A percentile compares a stretch with the other conserved stretches of the same genome.
Conservation (phyloP, 495 filamentous ascomycete species). For the Paragyromitra xinjiangensis region DNA sequence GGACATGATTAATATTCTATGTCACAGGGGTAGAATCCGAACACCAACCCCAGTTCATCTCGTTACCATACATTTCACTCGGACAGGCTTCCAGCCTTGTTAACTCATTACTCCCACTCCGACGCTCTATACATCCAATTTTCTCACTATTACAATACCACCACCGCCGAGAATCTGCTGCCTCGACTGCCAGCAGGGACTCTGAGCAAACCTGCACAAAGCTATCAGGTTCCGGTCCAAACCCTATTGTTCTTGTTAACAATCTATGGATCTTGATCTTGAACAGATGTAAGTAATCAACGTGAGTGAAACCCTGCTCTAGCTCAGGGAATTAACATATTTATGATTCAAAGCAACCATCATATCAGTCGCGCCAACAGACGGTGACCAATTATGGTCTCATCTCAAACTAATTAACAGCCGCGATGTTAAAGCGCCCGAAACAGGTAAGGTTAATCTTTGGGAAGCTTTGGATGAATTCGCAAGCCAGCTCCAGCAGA, state of each 20-base stretch:
- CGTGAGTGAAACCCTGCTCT: neutral
- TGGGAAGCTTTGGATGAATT: constrained; percentile 22
- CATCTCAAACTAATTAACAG: constrained; percentile 18
- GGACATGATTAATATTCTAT: neutral
- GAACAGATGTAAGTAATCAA: constrained; percentile 29
- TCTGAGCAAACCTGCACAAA: constrained; percentile 32
- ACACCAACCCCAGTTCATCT: constrained; percentile 19
- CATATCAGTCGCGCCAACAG: constrained; percentile 32
- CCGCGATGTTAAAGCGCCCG: neutral
- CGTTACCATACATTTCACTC: constrained; percentile 38
- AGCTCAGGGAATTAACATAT: neutral
- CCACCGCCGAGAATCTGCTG: constrained; percentile 30
- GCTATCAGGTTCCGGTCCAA: neutral
- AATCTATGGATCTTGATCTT: constrained; percentile 41
- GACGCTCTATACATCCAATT: constrained; percentile 28
- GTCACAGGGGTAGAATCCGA: constrained; percentile 11
- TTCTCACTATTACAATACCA: constrained; percentile 39
- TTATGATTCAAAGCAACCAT: constrained; percentile 29
- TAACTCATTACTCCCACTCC: constrained; percentile 31
- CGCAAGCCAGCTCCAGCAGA: constrained; percentile 24
- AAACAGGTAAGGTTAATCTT: constrained; percentile 5
- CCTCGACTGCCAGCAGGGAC: constrained; percentile 14
- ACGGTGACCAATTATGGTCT: constrained; percentile 37
- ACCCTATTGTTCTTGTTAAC: constrained; percentile 25
- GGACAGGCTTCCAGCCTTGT: constrained; percentile 18